Base-by-base conservation (phyloP, 1,284 basidiomycete species). In the Lignosus rhinocerotis region DNA sequence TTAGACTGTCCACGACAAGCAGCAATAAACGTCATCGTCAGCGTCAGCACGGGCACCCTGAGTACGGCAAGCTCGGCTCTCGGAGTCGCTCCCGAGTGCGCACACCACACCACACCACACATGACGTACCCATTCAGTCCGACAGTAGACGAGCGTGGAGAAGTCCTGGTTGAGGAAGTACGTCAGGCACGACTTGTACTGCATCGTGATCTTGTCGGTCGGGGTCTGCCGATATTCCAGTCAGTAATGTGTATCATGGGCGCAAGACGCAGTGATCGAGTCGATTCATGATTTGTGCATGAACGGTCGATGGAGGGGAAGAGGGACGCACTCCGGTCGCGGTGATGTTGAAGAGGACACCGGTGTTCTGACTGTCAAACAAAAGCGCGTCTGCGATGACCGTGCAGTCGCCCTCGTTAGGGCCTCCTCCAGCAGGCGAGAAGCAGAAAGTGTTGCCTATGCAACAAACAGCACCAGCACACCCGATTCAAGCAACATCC, bases 371-470 rank as follows among this genome's bases (percentile, higher is more conserved):
- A 53, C 73, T 75, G 55, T 80, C 76, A 62, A 73, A 83, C 8
- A 73, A 71, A 53, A 82, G 61, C 2, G 80, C 79, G 59, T 80
- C 77, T 2, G 79, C 75, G 52, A 82, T 81, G 58, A 81, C 70
- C 64, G 73, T 67, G 61, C 79, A 81, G 45, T 82, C 78, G 56
- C 76, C 76, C 5, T 76, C 74, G 66, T 77, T 70, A 8, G 79
- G 80, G 43, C 78, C 80, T 63, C 78, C 78, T 6, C 77, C 77
- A 25, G 76, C 56, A 2, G 77, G 77, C 6, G 64, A 63, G 70
- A 77, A 80, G 67, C 77, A 80, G 69, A 74, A 75, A 5, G 76
- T 79, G 55, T 62, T 65, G 58, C 78, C 78, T 80, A 57, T 6
- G 45, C 17, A 36, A 6, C 30, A 12, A 17, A 3, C 39, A 6